These are phyloP conservation scores for Fremontodendron californicum DNA, from an alignment of 345 rosid genomes.

Conservation along the genomic window DNA sequence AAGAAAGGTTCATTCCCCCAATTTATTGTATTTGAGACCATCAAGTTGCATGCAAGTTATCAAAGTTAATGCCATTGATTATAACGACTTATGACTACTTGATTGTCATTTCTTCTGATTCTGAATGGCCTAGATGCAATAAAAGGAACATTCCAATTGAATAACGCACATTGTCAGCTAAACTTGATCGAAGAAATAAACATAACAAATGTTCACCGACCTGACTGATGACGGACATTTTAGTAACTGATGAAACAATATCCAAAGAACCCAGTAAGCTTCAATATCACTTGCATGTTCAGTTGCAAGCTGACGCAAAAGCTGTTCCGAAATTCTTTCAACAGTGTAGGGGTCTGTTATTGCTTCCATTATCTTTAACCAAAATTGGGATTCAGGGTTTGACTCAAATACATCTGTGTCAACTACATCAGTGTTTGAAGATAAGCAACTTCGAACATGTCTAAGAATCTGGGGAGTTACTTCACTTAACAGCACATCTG, in stretches of 20 bases:
- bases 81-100: background rate
- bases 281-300: constrained; percentile 60
- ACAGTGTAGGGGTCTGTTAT: constrained; percentile 71
- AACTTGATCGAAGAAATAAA: background rate
- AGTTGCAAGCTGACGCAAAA: constrained; percentile 64
- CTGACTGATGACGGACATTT: constrained; percentile 54
- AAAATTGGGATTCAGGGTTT: constrained; percentile 46
- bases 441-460: constrained; percentile 51
- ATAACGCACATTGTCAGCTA: background rate
- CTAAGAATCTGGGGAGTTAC: constrained; percentile 52
- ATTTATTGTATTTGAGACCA: background rate
- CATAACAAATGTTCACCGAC: constrained; percentile 31
- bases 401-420: constrained; percentile 37
- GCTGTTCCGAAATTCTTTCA: constrained; percentile 77
- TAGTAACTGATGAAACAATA: constrained; percentile 49
- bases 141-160: background rate
- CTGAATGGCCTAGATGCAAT: constrained; percentile 9
- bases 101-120: constrained; percentile 1
- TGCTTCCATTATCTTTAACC: constrained; percentile 63
- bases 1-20: background rate
- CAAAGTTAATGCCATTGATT: background rate
- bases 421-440: constrained; percentile 37
- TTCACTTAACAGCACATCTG: constrained; percentile 80
- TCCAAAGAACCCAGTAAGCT: constrained; percentile 85
- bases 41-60: constrained; percentile 1